Base-by-base conservation (phyloP, 2,329 filamentous ascomycete genomes). In the Aspergillus aculeatinus region DNA sequence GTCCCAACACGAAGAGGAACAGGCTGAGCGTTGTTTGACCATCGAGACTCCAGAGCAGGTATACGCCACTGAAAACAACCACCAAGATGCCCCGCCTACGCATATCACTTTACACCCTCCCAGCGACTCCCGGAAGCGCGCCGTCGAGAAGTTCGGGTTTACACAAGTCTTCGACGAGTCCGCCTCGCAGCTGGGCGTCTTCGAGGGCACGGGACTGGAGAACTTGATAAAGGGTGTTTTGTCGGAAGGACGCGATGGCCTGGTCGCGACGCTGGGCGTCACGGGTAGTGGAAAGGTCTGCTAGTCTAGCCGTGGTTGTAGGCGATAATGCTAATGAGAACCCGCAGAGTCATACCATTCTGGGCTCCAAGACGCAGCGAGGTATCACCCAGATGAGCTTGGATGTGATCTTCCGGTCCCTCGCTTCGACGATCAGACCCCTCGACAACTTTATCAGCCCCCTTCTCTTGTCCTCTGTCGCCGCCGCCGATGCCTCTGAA, bases 211-310 rank as follows among this genome's bases (percentile, higher is more conserved):
- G 0, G 89, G 89, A 25, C 85, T 96, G 49, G 79, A 89, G 14
- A 83, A 86, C 0, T 81, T 97, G 48, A 84, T 97, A 6, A 88
- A 94, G 68, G 92, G 91, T 21, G 92, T 96, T 3, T 74, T 99
- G 35, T 85, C 88, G 54, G 89, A 95, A 64, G 92, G 92, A 19
- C 89, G 92, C 65, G 94, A 98, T 82, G 93, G 91, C 10, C 79
- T 98, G 58, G 80, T 99, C 57, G 95, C 95, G 31, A 98, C 95
- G 6, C 77, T 99, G 60, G 95, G 95, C 16, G 92, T 97, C 48
- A 97, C 94, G 7, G 95, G 95, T 12, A 97, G 93, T 53, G 95
- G 95, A 75, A 99, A 99, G 87, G 94, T 96, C 48, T n/a, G 62
- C 6, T 44, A 7, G n/a, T 11, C 44, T 33, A 56, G 51, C 25